Evolutionary conservation across 805 yeast species (phyloP).

Genomic region (Priceomyces haplophilus): DNA sequence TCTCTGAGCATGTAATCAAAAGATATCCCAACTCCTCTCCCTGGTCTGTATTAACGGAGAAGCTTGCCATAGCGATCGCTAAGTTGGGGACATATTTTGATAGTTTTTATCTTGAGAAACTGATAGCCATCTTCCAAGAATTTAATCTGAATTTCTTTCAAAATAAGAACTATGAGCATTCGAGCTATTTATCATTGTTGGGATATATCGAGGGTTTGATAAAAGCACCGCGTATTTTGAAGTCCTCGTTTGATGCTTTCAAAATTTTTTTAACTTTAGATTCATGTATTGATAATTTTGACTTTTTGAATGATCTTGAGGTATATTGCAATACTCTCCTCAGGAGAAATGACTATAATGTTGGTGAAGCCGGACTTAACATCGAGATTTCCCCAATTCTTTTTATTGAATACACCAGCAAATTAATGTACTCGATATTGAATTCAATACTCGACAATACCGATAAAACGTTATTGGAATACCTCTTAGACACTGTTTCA

Average conservation of each 20-base stretch:
- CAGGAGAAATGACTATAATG: slow-evolving; percentile 14
- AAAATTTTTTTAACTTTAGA: slow-evolving; percentile 33
- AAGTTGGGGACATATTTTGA: slow-evolving; percentile 27
- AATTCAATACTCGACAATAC: slow-evolving; percentile 27
- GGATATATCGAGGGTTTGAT: slow-evolving; percentile 35
- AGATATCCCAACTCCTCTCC: slow-evolving; percentile 27
- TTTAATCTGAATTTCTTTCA: slow-evolving; percentile 27
- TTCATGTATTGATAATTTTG: slow-evolving; percentile 34
- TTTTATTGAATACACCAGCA: slow-evolving; percentile 33
- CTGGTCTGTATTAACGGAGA: slow-evolving; percentile 33
- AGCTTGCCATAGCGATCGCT: slow-evolving; percentile 31
- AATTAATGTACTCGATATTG: slow-evolving; percentile 33
- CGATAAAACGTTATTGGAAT: slow-evolving; percentile 24
- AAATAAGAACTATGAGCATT: slow-evolving; percentile 18
- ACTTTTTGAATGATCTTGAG: slow-evolving; percentile 37
- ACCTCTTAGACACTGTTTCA: slow-evolving; percentile 25
- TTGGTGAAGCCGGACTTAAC: slow-evolving; percentile 25
- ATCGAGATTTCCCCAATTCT: slow-evolving; percentile 33
- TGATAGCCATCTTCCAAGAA: slow-evolving; percentile 24
- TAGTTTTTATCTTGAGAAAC: slow-evolving; percentile 17
- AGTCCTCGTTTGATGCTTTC: slow-evolving; percentile 20
- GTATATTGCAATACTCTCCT: slow-evolving; percentile 21
- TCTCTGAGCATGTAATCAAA: slow-evolving; percentile 35
- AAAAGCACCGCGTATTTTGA: slow-evolving; percentile 25
- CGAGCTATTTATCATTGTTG: slow-evolving; percentile 33